Percentiles rank a stretch among this genome's conserved stretches.
Evolutionary conservation across 1,139 yeast species (phyloP).

Genomic region (Debaryomyces sp.): DNA sequence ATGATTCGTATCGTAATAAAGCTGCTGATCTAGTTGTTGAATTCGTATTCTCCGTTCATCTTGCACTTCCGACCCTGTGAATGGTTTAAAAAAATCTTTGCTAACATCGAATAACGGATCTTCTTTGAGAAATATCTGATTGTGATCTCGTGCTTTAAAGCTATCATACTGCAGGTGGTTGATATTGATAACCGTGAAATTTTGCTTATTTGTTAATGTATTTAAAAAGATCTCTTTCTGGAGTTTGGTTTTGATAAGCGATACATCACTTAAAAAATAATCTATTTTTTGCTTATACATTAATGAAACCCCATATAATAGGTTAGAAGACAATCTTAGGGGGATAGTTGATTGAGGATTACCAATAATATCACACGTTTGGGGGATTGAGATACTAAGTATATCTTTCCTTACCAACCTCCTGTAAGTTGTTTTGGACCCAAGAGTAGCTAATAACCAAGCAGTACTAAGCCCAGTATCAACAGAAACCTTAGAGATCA

Average conservation of each 20-base stretch:
- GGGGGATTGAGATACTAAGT: conserved; percentile 48
- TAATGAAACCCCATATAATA: conserved; percentile 60
- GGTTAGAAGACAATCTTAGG: conserved; percentile 50
- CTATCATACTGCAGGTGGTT: neutral
- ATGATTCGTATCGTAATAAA: conserved; percentile 10
- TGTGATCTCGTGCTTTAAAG: conserved; percentile 5
- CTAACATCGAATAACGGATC: conserved; percentile 46
- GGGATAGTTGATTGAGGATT: conserved; percentile 29
- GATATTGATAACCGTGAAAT: neutral
- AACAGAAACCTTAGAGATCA: conserved; percentile 1
- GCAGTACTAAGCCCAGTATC: conserved; percentile 23
- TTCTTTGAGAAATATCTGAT: conserved; percentile 29
- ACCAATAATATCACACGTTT: conserved; percentile 40
- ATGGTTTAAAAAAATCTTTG: conserved; percentile 27
- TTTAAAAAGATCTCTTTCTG: conserved; percentile 20
- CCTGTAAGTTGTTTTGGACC: conserved; percentile 31
- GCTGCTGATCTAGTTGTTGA: conserved; percentile 12
- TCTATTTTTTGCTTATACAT: conserved; percentile 55
- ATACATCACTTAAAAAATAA: conserved; percentile 42
- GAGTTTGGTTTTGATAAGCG: conserved; percentile 27
- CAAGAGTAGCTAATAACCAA: conserved; percentile 46
- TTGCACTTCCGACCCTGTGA: conserved; percentile 8
- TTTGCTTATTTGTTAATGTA: conserved; percentile 10
- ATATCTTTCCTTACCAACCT: conserved; percentile 38
- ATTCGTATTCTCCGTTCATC: conserved; percentile 21